Evolutionary conservation across 2,329 filamentous ascomycete genomes (phyloP).

Genomic region (Pestalotiopsis sp.): DNA sequence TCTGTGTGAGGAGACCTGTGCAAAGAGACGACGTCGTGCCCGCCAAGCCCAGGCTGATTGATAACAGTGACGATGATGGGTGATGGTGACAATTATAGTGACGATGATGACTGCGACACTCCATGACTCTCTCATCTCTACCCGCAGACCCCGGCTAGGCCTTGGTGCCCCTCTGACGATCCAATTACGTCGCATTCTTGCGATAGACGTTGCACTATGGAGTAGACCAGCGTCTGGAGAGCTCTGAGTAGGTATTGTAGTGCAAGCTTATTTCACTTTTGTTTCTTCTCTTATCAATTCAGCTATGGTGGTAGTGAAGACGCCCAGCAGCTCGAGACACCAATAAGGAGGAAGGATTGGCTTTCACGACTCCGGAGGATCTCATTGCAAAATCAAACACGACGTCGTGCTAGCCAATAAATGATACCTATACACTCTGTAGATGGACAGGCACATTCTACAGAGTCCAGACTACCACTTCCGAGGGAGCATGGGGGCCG

Average conservation of each 20-base stretch:
- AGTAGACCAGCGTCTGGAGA: not conserved
- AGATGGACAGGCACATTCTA: too few species aligned
- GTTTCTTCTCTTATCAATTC: not conserved
- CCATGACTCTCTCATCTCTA: not conserved
- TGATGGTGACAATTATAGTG: not conserved
- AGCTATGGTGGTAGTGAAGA: not conserved
- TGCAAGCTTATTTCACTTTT: not conserved
- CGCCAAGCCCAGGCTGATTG: too few species aligned
- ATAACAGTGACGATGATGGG: not conserved
- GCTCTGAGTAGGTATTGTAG: not conserved
- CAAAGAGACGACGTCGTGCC: not conserved
- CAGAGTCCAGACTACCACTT: too few species aligned
- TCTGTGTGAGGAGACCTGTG: not conserved
- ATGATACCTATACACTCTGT: not conserved
- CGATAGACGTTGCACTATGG: not conserved
- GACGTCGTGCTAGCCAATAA: not conserved
- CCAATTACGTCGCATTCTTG: not conserved
- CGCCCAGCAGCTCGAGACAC: not conserved
- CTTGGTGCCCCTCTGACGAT: not conserved
- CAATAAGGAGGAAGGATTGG: not conserved
- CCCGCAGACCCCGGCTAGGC: not conserved
- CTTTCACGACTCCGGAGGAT: not conserved
- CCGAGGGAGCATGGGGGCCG: too few species aligned
- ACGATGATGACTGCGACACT: not conserved
- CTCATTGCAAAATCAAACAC: not conserved